Base-by-base conservation (phyloP, 2,329 filamentous ascomycete species). In the Aspergillus sp. region DNA sequence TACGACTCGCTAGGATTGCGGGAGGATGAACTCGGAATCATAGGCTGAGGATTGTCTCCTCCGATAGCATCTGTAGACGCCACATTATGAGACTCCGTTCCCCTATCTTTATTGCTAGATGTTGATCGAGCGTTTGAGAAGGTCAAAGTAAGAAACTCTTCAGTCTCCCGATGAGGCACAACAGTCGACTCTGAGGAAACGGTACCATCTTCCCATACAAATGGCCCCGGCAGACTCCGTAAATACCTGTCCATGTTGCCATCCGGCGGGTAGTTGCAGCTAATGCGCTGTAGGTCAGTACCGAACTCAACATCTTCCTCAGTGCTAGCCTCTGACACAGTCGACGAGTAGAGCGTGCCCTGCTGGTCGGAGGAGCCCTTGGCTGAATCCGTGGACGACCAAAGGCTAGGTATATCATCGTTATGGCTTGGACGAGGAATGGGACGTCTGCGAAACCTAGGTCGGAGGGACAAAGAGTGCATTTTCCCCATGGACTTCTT, bases 401-500 rank as follows among this genome's bases (percentile, higher is more conserved):
- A 66, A 32, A 55, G 23, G 17, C 49, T 53, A 36, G 38, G 57
- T 25, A 58, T 55, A 13, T 61, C 23, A 23, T 41, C 45, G 25
- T 28, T 30, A 8, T 38, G 39, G 25, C 52, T 50, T 39, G 21
- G 23, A 21, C 23, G 32, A 39, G 41, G 28, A 58, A 53, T 57
- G 3, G 67, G 55, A 21, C 63, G 71, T n/a, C 64, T 65, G 12
- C 64, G 61, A 13, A 76, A 49, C 7, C 72, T 70, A 23, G 67
- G 66, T 10, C 69, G 67, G 5, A 77, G 59, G 3, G 72, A 70
- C 13, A 68, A 53, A 9, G 71, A 74, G 17, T 71, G 67, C 28
- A 72, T 72, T 49, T 67, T 75, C 28, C 70, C 69, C 3, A 76
- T 57, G 17, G 76, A 74, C 28, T 71, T 69, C 55, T 60, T 62